Percentiles rank a stretch among this genome's conserved stretches.
Conservation (phyloP, 169 alveolate species). For the Plasmodium vinckei region DNA sequence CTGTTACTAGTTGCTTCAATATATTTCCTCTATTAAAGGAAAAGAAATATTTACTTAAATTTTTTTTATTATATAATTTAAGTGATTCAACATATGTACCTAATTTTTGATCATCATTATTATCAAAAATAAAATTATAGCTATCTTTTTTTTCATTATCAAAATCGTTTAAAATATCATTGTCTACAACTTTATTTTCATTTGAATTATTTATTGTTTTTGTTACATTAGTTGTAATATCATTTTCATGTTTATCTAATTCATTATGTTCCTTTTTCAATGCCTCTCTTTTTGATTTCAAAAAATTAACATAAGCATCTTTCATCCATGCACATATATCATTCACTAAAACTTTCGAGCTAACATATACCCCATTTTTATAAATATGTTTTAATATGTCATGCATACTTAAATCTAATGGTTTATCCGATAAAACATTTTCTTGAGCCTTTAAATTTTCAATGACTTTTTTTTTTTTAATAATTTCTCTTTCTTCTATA, state of each 20-base stretch:
- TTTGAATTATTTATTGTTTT: not conserved
- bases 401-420: constrained; percentile 41
- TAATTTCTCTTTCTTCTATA: constrained; percentile 53
- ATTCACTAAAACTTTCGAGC: constrained; percentile 50
- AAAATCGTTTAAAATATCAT: constrained; percentile 18
- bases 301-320: constrained; percentile 7
- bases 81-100: constrained; percentile 17
- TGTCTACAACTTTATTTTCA: constrained; percentile 14
- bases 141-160: constrained; percentile 13
- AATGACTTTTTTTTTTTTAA: constrained; percentile 43
- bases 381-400: constrained; percentile 67
- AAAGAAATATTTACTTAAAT: constrained; percentile 58
- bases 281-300: not conserved
- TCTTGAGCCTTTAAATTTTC: constrained; percentile 55
- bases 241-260: too few relatives aligned
- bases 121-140: constrained; percentile 14
- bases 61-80: constrained; percentile 66
- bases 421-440: constrained; percentile 51
- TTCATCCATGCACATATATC: constrained; percentile 68
- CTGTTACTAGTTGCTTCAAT: constrained; percentile 65
- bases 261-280: not conserved
- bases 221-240: not conserved
- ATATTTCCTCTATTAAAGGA: constrained; percentile 64
- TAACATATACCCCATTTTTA: constrained; percentile 5
- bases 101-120: not conserved